phyloP scores from a whole-genome alignment of 306 rosid species.

The Albizia julibrissin region DNA sequence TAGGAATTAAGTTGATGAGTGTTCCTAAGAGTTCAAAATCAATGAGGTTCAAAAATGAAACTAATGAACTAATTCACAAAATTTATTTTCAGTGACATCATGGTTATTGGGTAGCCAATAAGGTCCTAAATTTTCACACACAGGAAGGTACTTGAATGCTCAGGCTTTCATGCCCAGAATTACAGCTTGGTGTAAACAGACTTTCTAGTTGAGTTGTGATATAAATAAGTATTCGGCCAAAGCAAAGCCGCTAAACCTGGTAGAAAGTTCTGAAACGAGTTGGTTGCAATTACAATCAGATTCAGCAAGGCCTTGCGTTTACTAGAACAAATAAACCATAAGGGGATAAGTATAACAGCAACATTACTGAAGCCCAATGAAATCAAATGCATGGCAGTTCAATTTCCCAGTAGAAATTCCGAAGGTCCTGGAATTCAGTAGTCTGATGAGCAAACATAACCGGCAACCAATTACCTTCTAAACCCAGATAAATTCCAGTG shows the following conservation, averaged over 20 bases:
- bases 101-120: neutral
- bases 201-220: neutral
- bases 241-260: neutral
- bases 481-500: neutral
- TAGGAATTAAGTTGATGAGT: neutral
- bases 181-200: neutral
- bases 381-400: neutral
- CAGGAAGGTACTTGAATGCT: neutral
- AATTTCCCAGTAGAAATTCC: neutral
- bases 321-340: neutral
- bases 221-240: neutral
- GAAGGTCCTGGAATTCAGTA: neutral
- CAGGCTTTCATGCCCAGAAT: neutral
- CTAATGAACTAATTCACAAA: neutral
- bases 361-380: neutral
- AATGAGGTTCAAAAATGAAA: neutral
- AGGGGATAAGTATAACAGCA: neutral
- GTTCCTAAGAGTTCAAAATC: neutral
- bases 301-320: neutral
- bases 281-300: neutral
- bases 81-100: neutral
- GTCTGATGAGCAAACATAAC: neutral
- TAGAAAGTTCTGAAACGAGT: neutral
- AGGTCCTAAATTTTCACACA: neutral
- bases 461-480: neutral